These are phyloP conservation scores for Vanilla planifolia DNA, from an alignment of 106 monocot species.

Conservation along the genomic window DNA sequence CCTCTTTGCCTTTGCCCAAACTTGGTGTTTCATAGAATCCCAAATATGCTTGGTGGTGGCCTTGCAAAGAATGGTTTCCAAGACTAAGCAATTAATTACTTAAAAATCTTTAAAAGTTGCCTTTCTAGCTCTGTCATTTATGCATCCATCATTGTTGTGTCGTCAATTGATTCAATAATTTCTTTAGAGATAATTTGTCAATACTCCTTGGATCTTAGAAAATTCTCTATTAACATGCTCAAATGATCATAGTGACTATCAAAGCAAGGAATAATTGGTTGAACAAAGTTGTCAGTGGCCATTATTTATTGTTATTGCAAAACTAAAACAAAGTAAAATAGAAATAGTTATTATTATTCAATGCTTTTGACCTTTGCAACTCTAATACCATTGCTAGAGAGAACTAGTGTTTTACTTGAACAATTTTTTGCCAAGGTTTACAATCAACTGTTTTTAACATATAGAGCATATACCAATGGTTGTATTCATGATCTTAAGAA, in stretches of 20 bases:
- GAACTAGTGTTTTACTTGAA: too few relatives aligned
- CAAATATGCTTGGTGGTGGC: constrained; percentile 2
- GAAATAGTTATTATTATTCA: too few relatives aligned
- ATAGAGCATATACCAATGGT: too few relatives aligned
- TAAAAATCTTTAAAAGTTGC: not conserved
- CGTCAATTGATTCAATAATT: not conserved
- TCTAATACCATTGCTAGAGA: too few relatives aligned
- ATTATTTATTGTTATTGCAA: too few relatives aligned
- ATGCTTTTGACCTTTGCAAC: too few relatives aligned
- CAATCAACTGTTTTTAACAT: too few relatives aligned
- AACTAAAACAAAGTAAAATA: too few relatives aligned
- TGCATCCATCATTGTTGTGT: not conserved
- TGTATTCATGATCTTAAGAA: too few relatives aligned
- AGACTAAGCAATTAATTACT: not conserved
- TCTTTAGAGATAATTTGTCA: not conserved
- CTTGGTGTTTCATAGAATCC: constrained; percentile 8
- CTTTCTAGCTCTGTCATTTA: not conserved
- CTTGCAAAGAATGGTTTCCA: not conserved
- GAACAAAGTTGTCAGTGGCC: constrained; percentile 4
- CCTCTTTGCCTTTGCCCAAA: not conserved
- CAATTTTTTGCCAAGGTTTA: too few relatives aligned
- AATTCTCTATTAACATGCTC: constrained; percentile 18
- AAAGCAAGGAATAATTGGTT: not conserved
- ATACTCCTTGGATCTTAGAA: constrained; percentile 16
- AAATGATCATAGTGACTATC: constrained; percentile 10